Evolutionary conservation across 352 stramenopile genomes (phyloP).

Genomic region (Hyaloperonospora arabidopsidis): DNA sequence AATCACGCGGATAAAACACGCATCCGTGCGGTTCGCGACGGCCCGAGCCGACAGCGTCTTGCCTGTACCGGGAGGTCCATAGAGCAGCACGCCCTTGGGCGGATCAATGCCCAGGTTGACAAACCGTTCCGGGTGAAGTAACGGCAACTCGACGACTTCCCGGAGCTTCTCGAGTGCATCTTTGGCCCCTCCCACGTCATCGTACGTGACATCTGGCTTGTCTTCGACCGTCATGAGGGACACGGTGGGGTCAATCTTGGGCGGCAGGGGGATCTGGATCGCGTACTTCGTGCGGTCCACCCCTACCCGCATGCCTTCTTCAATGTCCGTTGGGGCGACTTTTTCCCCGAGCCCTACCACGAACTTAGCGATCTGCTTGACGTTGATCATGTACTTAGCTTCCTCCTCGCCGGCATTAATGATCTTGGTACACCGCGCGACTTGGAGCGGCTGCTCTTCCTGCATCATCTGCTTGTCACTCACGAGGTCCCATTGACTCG

Average conservation of each 20-base stretch:
- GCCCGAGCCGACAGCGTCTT: slow-evolving; percentile 96
- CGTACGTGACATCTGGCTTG: slow-evolving; percentile 99
- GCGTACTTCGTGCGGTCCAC: slow-evolving; percentile 96
- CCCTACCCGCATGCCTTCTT: slow-evolving; percentile 99
- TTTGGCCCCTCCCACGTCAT: slow-evolving; percentile 98
- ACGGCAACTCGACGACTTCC: slow-evolving; percentile 97
- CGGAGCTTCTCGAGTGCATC: slow-evolving; percentile 97
- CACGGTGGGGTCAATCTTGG: slow-evolving; percentile 99
- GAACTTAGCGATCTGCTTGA: slow-evolving; percentile 99
- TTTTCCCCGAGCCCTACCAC: slow-evolving; percentile 97
- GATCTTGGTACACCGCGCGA: slow-evolving; percentile 95
- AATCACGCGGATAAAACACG: slow-evolving; percentile 99
- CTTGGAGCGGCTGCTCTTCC: slow-evolving; percentile 95
- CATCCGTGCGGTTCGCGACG: slow-evolving; percentile 98
- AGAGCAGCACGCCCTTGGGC: slow-evolving; percentile 98
- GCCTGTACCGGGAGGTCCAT: slow-evolving; percentile 94
- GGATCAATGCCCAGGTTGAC: slow-evolving; percentile 98
- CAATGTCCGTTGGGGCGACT: slow-evolving; percentile 98
- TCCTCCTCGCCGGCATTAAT: slow-evolving; percentile 91
- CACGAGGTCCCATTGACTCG: slow-evolving; percentile 98
- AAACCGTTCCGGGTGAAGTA: slow-evolving; percentile 98
- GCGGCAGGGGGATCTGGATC: slow-evolving; percentile 96
- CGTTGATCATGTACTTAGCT: slow-evolving; percentile 99
- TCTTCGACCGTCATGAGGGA: slow-evolving; percentile 96
- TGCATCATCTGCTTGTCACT: slow-evolving; percentile 99